Evolutionary conservation across 306 rosid species (phyloP).

Genomic region (Ormosia semicastrata): DNA sequence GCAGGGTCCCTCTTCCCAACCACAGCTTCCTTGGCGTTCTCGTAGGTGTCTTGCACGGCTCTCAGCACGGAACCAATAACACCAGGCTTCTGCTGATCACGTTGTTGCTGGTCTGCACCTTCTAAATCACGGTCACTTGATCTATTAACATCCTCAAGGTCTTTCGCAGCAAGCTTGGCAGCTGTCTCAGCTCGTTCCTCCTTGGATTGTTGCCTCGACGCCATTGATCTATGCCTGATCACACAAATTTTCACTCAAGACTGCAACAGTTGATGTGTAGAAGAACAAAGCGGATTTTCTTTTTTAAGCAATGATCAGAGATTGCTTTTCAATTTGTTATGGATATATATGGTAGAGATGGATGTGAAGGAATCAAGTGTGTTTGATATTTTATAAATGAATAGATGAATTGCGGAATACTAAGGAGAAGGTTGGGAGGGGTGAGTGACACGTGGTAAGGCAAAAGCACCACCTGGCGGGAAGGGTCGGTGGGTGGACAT

Average conservation of each 20-base stretch:
- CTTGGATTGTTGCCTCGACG: conserved; percentile 30
- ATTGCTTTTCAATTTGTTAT: background rate
- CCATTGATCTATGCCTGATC: conserved; percentile 9
- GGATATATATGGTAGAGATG: background rate
- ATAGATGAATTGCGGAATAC: background rate
- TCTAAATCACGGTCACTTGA: background rate
- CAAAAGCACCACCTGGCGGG: background rate
- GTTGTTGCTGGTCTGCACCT: background rate
- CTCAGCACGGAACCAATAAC: conserved; percentile 59
- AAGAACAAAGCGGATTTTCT: background rate
- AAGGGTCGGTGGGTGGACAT: background rate
- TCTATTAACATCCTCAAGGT: conserved; percentile 45
- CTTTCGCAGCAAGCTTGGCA: conserved; percentile 47
- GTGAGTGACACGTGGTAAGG: conserved; percentile 22
- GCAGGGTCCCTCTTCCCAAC: conserved; percentile 50
- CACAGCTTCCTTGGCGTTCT: conserved; percentile 67
- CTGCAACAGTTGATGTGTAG: background rate
- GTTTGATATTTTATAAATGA: background rate
- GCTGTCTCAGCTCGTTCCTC: conserved; percentile 54
- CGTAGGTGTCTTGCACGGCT: conserved; percentile 53
- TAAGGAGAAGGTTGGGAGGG: background rate
- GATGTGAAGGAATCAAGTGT: background rate
- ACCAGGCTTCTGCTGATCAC: conserved; percentile 41
- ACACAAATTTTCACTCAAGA: background rate
- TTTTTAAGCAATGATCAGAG: background rate